Evolutionary conservation across 225 moss, liverwort and hornwort genomes (phyloP).

Genomic region (Neckera pumila): DNA sequence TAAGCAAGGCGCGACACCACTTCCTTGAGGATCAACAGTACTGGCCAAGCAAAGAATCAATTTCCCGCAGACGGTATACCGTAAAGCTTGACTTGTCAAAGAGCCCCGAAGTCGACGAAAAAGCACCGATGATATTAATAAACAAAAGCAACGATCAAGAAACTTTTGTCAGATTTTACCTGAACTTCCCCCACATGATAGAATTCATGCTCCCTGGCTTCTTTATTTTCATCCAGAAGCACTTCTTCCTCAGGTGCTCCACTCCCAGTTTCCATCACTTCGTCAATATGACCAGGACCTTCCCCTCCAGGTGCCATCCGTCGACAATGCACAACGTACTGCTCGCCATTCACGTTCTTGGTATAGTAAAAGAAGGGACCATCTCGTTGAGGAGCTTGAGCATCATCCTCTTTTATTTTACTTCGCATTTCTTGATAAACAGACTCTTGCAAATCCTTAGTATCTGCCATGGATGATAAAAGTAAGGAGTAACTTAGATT

Average conservation of each 20-base stretch:
- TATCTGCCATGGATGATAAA: conserved; percentile 28
- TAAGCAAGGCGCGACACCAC: neutral
- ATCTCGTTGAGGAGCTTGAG: conserved; percentile 44
- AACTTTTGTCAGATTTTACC: conserved; percentile 12
- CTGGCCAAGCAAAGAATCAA: neutral
- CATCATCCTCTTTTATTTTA: conserved; percentile 79
- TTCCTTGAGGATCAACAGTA: neutral
- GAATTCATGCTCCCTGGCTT: conserved; percentile 57
- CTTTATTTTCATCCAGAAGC: conserved; percentile 72
- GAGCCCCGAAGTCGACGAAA: neutral
- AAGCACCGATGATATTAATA: neutral
- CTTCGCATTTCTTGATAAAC: conserved; percentile 80
- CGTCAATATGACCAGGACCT: conserved; percentile 65
- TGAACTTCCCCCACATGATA: conserved; percentile 62
- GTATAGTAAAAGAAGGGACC: conserved; percentile 74
- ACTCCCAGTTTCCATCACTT: conserved; percentile 64
- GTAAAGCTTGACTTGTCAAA: neutral
- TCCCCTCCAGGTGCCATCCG: conserved; percentile 62
- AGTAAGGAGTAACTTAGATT: neutral
- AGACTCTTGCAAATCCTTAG: conserved; percentile 49
- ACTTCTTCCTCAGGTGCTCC: conserved; percentile 59
- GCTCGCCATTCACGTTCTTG: conserved; percentile 62
- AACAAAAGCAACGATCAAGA: neutral
- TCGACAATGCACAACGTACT: conserved; percentile 71
- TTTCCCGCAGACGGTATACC: neutral